These are phyloP conservation scores for Mucuna pruriens DNA, from an alignment of 306 rosid genomes.

Conservation along the genomic window DNA sequence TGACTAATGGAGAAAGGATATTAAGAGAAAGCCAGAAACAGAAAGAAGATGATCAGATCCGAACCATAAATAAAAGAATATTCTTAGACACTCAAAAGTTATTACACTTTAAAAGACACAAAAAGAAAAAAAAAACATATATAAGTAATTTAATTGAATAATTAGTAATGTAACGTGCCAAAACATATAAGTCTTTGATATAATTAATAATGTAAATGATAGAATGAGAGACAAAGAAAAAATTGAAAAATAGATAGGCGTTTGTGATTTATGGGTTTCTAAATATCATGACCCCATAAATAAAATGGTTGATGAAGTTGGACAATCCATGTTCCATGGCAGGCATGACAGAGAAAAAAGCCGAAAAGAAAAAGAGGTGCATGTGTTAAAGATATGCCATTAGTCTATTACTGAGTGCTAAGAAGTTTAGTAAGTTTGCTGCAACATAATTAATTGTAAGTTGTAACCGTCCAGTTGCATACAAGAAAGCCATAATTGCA, in stretches of 20 bases:
- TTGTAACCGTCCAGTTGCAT: not conserved
- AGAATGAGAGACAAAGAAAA: too few species aligned
- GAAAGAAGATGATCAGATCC: too few species aligned
- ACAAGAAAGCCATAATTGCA: not conserved
- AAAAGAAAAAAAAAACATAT: too few species aligned
- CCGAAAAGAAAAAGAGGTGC: not conserved
- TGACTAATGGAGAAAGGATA: not conserved
- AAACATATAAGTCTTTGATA: too few species aligned
- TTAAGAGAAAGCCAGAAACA: not conserved
- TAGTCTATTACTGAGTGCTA: not conserved
- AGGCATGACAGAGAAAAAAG: not conserved
- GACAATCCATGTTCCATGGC: not conserved
- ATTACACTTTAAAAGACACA: too few species aligned
- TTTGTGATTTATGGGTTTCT: too few species aligned
- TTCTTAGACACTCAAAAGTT: too few species aligned
- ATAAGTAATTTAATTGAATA: too few species aligned
- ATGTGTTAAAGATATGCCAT: not conserved
- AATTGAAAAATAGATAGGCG: too few species aligned
- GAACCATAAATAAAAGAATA: not conserved
- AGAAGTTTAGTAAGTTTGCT: not conserved
- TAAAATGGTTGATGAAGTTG: slow-evolving; percentile 10
- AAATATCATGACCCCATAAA: too few species aligned
- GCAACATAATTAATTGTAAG: not conserved
- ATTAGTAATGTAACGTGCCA: too few species aligned
- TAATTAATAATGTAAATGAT: too few species aligned